Conservation (phyloP, 331 rosid genomes). For the Phaseolus coccineus region DNA sequence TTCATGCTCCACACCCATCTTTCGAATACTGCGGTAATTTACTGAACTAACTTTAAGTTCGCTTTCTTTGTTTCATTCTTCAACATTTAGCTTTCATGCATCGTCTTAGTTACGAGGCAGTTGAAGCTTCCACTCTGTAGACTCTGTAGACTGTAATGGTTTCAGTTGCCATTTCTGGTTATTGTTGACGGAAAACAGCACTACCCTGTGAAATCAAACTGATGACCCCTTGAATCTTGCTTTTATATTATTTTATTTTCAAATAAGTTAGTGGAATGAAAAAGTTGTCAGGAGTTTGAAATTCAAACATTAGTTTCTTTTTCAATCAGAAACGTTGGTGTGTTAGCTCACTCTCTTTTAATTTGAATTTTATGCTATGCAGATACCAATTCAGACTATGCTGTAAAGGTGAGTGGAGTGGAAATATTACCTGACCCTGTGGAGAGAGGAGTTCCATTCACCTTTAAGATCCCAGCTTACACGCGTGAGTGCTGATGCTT, state of each 20-base stretch:
- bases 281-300: conserved; percentile 20
- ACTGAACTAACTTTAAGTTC: conserved; percentile 10
- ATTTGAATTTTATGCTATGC: conserved; percentile 41
- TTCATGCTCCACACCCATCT: conserved; percentile 42
- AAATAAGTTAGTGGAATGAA: neutral
- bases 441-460: conserved; percentile 70
- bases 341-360: neutral
- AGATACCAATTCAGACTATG: conserved; percentile 64
- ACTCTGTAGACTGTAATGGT: neutral
- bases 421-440: conserved; percentile 76
- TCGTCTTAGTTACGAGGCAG: neutral
- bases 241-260: neutral
- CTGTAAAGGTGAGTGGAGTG: conserved; percentile 70
- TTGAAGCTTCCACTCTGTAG: neutral
- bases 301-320: neutral
- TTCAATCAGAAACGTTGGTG: neutral
- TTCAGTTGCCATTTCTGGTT: too few species aligned
- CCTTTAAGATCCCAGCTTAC: conserved; percentile 80
- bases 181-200: too few species aligned
- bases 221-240: neutral
- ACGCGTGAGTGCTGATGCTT: conserved; percentile 45
- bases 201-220: too few species aligned
- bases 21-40: conserved; percentile 72
- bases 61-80: conserved; percentile 19
- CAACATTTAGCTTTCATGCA: neutral